These are phyloP conservation scores for Penicillium nordicum DNA, from an alignment of 2,329 filamentous ascomycete species.

Conservation along the genomic window DNA sequence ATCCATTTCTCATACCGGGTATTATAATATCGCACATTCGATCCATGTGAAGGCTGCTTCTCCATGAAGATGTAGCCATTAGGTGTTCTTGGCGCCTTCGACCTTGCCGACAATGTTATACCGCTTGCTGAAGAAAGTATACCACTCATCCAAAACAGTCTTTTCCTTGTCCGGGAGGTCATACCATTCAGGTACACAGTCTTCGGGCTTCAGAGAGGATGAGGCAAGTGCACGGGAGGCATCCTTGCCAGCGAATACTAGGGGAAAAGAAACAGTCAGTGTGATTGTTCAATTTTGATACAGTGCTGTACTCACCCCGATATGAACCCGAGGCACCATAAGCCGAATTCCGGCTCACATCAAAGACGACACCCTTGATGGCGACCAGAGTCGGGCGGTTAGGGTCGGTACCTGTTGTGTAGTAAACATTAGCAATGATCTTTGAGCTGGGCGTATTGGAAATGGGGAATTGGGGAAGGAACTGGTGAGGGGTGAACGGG, in stretches of 20 bases:
- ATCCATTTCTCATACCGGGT: background rate
- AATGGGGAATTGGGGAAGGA: background rate
- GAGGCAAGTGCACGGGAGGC: constrained; percentile 86
- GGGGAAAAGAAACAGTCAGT: background rate
- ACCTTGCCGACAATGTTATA: constrained; percentile 71
- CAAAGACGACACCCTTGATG: constrained; percentile 87
- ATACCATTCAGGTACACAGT: constrained; percentile 77
- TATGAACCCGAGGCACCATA: constrained; percentile 83
- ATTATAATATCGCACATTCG: constrained; percentile 10
- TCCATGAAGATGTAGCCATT: background rate
- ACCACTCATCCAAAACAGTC: constrained; percentile 83
- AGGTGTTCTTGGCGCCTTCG: constrained; percentile 38
- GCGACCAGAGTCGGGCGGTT: constrained; percentile 57
- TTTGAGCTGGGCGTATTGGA: background rate
- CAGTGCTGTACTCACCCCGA: constrained; percentile 60
- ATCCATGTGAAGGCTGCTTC: background rate
- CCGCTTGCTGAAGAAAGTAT: constrained; percentile 91
- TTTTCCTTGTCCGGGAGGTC: constrained; percentile 83
- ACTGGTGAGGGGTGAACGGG: background rate
- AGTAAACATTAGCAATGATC: background rate
- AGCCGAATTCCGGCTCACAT: constrained; percentile 83
- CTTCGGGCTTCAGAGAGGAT: constrained; percentile 80
- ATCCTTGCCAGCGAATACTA: constrained; percentile 95
- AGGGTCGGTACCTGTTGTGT: constrained; percentile 35
- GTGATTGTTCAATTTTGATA: background rate